Conservation (phyloP, 495 filamentous ascomycete genomes). For the Podospora tetraspora region DNA sequence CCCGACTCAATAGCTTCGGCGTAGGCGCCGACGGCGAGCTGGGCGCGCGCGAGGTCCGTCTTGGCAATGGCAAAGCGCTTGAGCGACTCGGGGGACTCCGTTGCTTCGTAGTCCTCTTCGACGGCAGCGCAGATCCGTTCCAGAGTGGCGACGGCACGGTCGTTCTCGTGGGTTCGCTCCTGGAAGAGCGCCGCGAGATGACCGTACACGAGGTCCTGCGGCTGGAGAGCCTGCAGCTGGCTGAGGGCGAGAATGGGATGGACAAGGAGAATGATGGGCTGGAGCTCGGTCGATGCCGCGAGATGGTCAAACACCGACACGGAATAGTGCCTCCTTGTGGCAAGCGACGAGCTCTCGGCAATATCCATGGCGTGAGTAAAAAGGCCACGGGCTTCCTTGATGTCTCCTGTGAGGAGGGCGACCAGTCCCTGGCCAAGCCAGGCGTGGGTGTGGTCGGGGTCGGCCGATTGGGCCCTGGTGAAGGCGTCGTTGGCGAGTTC, state of each 20-base stretch:
- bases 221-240: slow-evolving; percentile 66
- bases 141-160: slow-evolving; percentile 59
- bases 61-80: slow-evolving; percentile 77
- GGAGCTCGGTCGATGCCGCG: slow-evolving; percentile 45
- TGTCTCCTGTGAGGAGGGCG: slow-evolving; percentile 66
- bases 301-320: slow-evolving; percentile 75
- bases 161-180: slow-evolving; percentile 67
- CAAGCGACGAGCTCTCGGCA: slow-evolving; percentile 61
- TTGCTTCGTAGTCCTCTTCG: slow-evolving; percentile 76
- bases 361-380: slow-evolving; percentile 98
- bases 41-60: slow-evolving; percentile 73
- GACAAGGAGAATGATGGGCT: slow-evolving; percentile 54
- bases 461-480: slow-evolving; percentile 82
- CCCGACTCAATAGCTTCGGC: slow-evolving; percentile 64
- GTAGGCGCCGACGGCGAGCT: slow-evolving; percentile 62
- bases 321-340: slow-evolving; percentile 71
- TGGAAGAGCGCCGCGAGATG: slow-evolving; percentile 77
- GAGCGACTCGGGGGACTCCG: slow-evolving; percentile 68
- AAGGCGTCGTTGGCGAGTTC: slow-evolving; percentile 84
- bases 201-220: slow-evolving; percentile 60
- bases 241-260: slow-evolving; percentile 81
- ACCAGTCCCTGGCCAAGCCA: slow-evolving; percentile 93
- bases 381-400: slow-evolving; percentile 68
- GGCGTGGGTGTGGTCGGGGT: slow-evolving; percentile 85
- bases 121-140: slow-evolving; percentile 58